Evolutionary conservation across 2,329 filamentous ascomycete genomes (phyloP).

Genomic region (Talaromyces verruculosus): DNA sequence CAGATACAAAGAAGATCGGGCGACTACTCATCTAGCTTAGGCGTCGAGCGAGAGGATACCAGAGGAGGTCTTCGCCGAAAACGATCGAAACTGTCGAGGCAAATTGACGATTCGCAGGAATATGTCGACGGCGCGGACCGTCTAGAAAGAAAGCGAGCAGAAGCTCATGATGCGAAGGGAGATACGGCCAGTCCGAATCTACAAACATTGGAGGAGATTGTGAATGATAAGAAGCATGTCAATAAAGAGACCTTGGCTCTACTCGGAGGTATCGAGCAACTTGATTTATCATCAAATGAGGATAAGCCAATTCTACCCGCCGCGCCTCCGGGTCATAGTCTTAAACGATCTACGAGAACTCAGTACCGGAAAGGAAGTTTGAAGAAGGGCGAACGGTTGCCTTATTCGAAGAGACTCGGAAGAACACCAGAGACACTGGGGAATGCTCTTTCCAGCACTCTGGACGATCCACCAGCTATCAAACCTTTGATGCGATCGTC

Average conservation of each 20-base stretch:
- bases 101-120: slow-evolving; percentile 74
- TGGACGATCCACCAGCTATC: slow-evolving; percentile 35
- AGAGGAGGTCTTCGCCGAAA: slow-evolving; percentile 71
- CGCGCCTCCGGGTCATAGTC: slow-evolving; percentile 68
- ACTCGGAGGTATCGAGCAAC: slow-evolving; percentile 44
- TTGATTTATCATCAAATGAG: slow-evolving; percentile 52
- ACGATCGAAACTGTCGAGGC: slow-evolving; percentile 91
- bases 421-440: slow-evolving; percentile 63
- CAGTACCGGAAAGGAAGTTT: slow-evolving; percentile 88
- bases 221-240: slow-evolving; percentile 66
- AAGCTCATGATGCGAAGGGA: slow-evolving; percentile 52
- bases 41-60: slow-evolving; percentile 55
- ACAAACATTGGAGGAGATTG: slow-evolving; percentile 72
- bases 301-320: slow-evolving; percentile 86
- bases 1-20: slow-evolving; percentile 82
- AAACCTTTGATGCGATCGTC: slow-evolving; percentile 37
- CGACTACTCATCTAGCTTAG: slow-evolving; percentile 59
- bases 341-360: slow-evolving; percentile 87
- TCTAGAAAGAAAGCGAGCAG: slow-evolving; percentile 70
- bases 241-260: slow-evolving; percentile 65
- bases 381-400: slow-evolving; percentile 71
- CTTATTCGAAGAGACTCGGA: slow-evolving; percentile 71
- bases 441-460: slow-evolving; percentile 43
- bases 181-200: slow-evolving; percentile 63
- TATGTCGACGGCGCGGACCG: slow-evolving; percentile 83